Evolutionary conservation across 371 early-diverging fungal genomes (phyloP).

Genomic region (Batkoa obscura): DNA sequence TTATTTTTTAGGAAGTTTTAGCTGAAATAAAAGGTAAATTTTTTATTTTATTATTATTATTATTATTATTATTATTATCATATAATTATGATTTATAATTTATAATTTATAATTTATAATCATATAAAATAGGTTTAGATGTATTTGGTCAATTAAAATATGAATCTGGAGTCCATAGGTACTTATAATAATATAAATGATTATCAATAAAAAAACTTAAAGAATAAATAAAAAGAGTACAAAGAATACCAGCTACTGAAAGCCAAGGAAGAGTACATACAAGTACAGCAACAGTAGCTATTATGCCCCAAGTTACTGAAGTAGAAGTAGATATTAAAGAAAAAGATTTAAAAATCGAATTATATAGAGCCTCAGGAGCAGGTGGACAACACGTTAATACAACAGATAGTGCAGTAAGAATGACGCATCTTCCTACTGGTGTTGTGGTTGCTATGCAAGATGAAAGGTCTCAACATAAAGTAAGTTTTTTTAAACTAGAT

Average conservation of each 20-base stretch:
- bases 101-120: too few species aligned
- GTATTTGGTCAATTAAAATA: conserved; percentile 58
- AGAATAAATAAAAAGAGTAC: conserved; percentile 24
- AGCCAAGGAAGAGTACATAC: conserved; percentile 68
- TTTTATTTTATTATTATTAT: too few species aligned
- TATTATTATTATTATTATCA: background rate
- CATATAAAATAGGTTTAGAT: conserved; percentile 39
- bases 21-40: too few species aligned
- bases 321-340: conserved; percentile 48
- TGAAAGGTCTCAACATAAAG: conserved; percentile 72
- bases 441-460: conserved; percentile 74
- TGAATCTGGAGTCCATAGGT: conserved; percentile 64
- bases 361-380: conserved; percentile 57
- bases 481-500: conserved; percentile 5
- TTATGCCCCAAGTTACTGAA: conserved; percentile 55
- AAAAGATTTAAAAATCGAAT: conserved; percentile 50
- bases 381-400: conserved; percentile 91
- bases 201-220: background rate
- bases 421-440: conserved; percentile 85
- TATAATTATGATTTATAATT: conserved; percentile 9
- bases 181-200: too few species aligned
- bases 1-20: too few species aligned
- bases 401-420: conserved; percentile 85
- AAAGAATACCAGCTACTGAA: conserved; percentile 70
- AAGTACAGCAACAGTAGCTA: conserved; percentile 68